Percentiles rank a stretch among this genome's conserved stretches.
These are phyloP conservation scores for Pleodorina starrii DNA, from an alignment of 139 green algal genomes.

Conservation along the genomic window DNA sequence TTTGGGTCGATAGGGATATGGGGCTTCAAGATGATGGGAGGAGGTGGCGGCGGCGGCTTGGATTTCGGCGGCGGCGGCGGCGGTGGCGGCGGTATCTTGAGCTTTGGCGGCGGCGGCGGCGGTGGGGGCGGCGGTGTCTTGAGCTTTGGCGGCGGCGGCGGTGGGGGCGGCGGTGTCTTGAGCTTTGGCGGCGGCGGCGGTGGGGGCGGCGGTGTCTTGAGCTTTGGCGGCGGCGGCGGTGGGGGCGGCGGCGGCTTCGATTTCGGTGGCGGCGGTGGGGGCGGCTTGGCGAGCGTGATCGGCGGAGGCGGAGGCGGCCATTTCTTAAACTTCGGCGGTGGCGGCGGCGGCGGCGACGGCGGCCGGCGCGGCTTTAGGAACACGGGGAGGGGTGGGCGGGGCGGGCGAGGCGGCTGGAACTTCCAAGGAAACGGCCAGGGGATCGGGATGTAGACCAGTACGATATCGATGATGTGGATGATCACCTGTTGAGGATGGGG, in stretches of 20 bases:
- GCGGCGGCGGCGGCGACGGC: not conserved
- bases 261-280: not conserved
- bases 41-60: not conserved
- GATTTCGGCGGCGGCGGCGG: not conserved
- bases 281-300: not conserved
- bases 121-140: not conserved
- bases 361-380: too few relatives aligned
- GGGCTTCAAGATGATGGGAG: not conserved
- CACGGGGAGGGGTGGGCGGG: too few relatives aligned
- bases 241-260: not conserved
- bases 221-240: not conserved
- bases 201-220: not conserved
- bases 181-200: not conserved
- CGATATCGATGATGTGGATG: constrained; percentile 18
- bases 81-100: not conserved
- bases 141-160: not conserved
- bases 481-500: not conserved
- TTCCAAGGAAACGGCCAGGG: not conserved
- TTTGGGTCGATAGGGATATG: not conserved
- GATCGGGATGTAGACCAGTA: not conserved
- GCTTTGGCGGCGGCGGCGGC: not conserved
- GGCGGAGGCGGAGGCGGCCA: not conserved
- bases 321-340: not conserved
- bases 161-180: not conserved
- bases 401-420: not conserved